Conservation (phyloP, 2,329 filamentous ascomycete genomes). For the Canariomyces notabilis region DNA sequence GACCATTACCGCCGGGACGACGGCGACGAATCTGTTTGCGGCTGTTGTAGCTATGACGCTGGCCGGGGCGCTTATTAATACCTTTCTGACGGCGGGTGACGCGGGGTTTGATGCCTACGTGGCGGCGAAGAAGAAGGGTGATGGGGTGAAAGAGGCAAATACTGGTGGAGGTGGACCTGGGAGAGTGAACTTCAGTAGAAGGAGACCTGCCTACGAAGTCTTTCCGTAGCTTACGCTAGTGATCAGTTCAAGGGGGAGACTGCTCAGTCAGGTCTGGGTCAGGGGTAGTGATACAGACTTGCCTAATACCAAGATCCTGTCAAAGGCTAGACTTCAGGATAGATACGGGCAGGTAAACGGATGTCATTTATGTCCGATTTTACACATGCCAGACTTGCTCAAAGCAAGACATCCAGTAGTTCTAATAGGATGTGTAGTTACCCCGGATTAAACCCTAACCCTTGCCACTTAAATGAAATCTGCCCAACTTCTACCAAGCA, state of each 20-base stretch:
- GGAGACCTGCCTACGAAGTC: conserved; percentile 20
- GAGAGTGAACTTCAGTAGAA: conserved; percentile 4
- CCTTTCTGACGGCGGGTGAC: conserved; percentile 18
- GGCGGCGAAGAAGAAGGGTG: conserved; percentile 4
- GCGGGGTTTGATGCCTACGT: conserved; percentile 11
- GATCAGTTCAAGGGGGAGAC: no score
- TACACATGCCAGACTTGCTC: no score
- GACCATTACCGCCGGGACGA: conserved; percentile 7
- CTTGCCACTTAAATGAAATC: neutral
- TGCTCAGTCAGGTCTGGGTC: no score
- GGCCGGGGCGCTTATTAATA: conserved; percentile 20
- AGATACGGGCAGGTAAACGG: no score
- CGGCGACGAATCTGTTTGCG: conserved; percentile 19
- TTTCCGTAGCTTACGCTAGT: no score
- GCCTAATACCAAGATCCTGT: no score
- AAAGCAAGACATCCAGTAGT: no score
- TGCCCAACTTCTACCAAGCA: no score
- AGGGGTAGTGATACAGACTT: no score
- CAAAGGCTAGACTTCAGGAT: no score
- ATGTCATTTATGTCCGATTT: no score
- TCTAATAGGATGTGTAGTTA: no score
- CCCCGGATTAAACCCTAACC: neutral
- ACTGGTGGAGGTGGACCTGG: neutral
- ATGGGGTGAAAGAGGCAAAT: conserved; percentile 1
- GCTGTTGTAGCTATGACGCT: conserved; percentile 16